phyloP scores from a whole-genome alignment of 1,139 yeast genomes.

The Taphrina communis region DNA sequence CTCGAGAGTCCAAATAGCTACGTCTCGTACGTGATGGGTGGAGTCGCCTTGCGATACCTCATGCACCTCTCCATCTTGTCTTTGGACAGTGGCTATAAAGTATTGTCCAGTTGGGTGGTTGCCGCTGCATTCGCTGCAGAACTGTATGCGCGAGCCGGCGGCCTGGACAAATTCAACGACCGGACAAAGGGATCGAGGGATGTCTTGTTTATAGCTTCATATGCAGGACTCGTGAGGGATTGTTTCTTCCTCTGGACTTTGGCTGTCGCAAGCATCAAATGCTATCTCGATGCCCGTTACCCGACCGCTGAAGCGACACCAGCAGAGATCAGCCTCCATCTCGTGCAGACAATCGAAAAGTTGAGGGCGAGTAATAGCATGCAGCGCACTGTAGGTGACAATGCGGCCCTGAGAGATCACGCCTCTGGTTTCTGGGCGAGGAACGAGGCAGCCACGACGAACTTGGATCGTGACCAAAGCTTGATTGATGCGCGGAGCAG shows the following conservation, averaged over 20 bases:
- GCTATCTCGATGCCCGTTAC: slow-evolving; percentile 26
- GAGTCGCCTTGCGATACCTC: slow-evolving; percentile 18
- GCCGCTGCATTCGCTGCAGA: slow-evolving; percentile 18
- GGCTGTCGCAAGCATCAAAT: slow-evolving; percentile 5
- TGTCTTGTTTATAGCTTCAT: slow-evolving; percentile 20
- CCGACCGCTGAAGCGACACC: slow-evolving; percentile 3
- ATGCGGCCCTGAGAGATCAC: slow-evolving; percentile 12
- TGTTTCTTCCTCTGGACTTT: slow-evolving; percentile 27
- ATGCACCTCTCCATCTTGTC: slow-evolving; percentile 6
- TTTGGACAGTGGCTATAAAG: slow-evolving; percentile 3
- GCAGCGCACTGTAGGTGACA: slow-evolving; percentile 28
- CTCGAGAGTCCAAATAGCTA: slow-evolving; percentile 15
- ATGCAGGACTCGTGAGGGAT: slow-evolving; percentile 7
- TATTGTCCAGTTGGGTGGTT: neutral
- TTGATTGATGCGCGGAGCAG: slow-evolving; percentile 6
- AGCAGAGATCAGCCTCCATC: neutral
- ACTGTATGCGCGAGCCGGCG: slow-evolving; percentile 23
- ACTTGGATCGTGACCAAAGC: neutral
- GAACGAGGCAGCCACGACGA: slow-evolving; percentile 16
- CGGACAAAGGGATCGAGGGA: slow-evolving; percentile 6
- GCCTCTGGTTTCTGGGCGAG: slow-evolving; percentile 13
- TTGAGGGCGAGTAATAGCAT: slow-evolving; percentile 27
- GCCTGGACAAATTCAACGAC: slow-evolving; percentile 26
- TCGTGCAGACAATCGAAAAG: slow-evolving; percentile 27
- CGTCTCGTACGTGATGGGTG: slow-evolving; percentile 15